Conservation (phyloP, 2,329 filamentous ascomycete species). For the Cladosporium oxysporum region DNA sequence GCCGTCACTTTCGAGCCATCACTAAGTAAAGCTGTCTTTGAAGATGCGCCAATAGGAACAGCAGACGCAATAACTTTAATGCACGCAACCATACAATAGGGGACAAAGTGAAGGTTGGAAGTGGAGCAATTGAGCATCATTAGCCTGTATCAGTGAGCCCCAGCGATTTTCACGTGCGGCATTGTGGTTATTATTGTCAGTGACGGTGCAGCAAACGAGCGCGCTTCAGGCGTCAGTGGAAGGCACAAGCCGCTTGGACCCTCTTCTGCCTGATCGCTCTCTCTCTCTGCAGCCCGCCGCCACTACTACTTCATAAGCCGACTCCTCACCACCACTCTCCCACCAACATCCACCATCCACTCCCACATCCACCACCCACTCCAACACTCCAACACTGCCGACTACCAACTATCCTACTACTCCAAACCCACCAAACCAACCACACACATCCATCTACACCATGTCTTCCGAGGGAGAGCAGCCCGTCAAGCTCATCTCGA, state of each 20-base stretch:
- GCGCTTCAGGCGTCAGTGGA: not conserved
- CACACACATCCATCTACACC: slow-evolving; percentile 23
- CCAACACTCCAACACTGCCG: not conserved
- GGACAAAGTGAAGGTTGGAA: not conserved
- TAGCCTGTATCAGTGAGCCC: not conserved
- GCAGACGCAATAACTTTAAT: not conserved
- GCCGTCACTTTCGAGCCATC: not conserved
- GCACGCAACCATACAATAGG: not conserved
- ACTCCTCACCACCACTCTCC: slow-evolving; percentile 11
- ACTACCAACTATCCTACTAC: not conserved
- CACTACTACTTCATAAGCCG: slow-evolving; percentile 9
- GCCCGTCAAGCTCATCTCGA: slow-evolving; percentile 47
- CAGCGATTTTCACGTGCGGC: not conserved
- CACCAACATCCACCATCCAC: slow-evolving; percentile 12
- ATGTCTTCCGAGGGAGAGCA: slow-evolving; percentile 39
- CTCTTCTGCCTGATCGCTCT: not conserved
- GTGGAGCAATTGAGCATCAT: not conserved
- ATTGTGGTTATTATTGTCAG: not conserved
- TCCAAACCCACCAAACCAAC: slow-evolving; percentile 20
- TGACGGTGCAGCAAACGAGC: not conserved
- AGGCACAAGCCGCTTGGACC: slow-evolving; percentile 3
- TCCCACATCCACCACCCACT: slow-evolving; percentile 10
- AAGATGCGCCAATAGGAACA: not conserved
- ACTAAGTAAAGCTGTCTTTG: not conserved
- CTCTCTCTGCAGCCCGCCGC: not conserved